phyloP scores from a whole-genome alignment of 352 stramenopile species.

The Globisporangium acanthophoron region DNA sequence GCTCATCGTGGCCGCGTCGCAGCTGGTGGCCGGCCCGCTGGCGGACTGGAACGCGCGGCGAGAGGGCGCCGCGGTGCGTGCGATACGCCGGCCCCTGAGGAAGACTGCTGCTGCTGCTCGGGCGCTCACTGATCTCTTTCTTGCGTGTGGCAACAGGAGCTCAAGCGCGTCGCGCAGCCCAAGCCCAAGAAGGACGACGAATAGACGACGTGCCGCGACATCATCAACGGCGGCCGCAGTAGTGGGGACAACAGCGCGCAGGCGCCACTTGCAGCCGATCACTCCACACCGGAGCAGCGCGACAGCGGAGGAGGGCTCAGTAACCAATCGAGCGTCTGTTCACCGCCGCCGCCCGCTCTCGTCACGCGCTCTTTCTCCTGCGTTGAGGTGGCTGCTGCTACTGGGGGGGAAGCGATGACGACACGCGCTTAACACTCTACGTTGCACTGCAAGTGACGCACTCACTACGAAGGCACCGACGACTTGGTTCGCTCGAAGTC shows the following conservation, averaged over 20 bases:
- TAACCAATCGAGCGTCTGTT: too few relatives aligned
- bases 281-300: too few relatives aligned
- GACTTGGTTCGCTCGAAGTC: conserved; percentile 23
- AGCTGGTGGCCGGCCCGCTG: conserved; percentile 58
- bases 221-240: too few relatives aligned
- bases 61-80: conserved; percentile 51
- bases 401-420: too few relatives aligned
- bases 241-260: too few relatives aligned
- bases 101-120: background rate
- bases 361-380: background rate
- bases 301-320: too few relatives aligned
- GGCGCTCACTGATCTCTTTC: background rate
- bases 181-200: conserved; percentile 47
- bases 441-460: too few relatives aligned
- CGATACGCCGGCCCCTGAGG: background rate
- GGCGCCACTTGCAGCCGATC: too few relatives aligned
- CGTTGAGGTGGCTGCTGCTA: too few relatives aligned
- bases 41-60: conserved; percentile 76
- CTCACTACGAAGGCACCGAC: background rate
- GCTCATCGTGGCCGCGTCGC: conserved; percentile 58
- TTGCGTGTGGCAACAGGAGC: conserved; percentile 27
- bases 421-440: too few relatives aligned
- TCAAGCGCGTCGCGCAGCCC: conserved; percentile 55
- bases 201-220: conserved; percentile 18
- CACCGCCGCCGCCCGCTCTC: too few relatives aligned